A percentile compares a stretch with the other conserved stretches of the same genome.
These are phyloP conservation scores for Sphagnurus paluster DNA, from an alignment of 1,284 basidiomycete genomes.

Conservation along the genomic window DNA sequence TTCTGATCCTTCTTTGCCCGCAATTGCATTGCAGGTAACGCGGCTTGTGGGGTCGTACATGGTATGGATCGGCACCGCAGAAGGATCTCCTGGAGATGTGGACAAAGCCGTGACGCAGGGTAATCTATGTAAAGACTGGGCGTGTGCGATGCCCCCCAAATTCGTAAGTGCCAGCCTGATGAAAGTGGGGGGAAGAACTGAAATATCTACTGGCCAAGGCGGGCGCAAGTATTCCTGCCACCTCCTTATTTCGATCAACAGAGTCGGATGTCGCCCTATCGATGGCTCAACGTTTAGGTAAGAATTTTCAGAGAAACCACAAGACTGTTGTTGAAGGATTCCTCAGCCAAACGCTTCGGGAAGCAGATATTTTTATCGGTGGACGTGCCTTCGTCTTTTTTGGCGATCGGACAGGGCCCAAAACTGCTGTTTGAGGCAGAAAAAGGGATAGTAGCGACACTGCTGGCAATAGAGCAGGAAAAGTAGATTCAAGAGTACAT, in stretches of 20 bases:
- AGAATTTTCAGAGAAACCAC: slow-evolving; percentile 26
- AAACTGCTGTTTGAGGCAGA: slow-evolving; percentile 55
- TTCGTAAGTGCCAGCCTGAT: slow-evolving; percentile 27
- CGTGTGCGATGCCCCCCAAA: slow-evolving; percentile 74
- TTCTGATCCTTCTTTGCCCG: slow-evolving; percentile 49
- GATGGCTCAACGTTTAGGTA: slow-evolving; percentile 81
- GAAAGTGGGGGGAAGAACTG: slow-evolving; percentile 9
- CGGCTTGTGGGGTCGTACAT: slow-evolving; percentile 73
- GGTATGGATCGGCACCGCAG: slow-evolving; percentile 77
- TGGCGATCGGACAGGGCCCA: slow-evolving; percentile 45
- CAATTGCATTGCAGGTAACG: slow-evolving; percentile 70
- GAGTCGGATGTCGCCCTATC: slow-evolving; percentile 65
- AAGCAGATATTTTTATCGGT: slow-evolving; percentile 73
- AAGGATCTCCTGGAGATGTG: slow-evolving; percentile 46
- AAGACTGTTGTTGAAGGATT: slow-evolving; percentile 15
- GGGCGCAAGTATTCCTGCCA: slow-evolving; percentile 52
- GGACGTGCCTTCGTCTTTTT: slow-evolving; percentile 52
- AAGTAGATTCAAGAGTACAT: neutral
- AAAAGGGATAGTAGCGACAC: slow-evolving; percentile 49
- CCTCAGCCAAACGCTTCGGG: slow-evolving; percentile 57
- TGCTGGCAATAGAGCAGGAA: slow-evolving; percentile 43
- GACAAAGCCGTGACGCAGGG: slow-evolving; percentile 51
- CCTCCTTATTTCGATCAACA: slow-evolving; percentile 65
- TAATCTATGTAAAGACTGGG: slow-evolving; percentile 74
- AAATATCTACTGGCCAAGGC: slow-evolving; percentile 24